Evolutionary conservation across 345 rosid genomes (phyloP).

Genomic region (Populus deltoides): DNA sequence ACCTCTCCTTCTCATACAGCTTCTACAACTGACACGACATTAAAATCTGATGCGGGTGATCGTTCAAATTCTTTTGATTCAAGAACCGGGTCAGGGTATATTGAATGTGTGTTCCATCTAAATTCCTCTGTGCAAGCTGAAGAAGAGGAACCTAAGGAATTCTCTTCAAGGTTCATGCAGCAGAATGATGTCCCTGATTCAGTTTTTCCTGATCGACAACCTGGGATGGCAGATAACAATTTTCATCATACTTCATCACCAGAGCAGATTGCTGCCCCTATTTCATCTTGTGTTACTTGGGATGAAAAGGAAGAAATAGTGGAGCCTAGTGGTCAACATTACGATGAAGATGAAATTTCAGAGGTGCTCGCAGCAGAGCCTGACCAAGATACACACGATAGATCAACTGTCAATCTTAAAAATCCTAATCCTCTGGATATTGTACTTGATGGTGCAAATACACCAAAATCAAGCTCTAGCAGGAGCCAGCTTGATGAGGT

Average conservation of each 20-base stretch:
- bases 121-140: slow-evolving; percentile 46
- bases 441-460: slow-evolving; percentile 27
- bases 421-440: slow-evolving; percentile 28
- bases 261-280: slow-evolving; percentile 34
- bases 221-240: slow-evolving; percentile 29
- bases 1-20: slow-evolving; percentile 37
- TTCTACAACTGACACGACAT: slow-evolving; percentile 43
- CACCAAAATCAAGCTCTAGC: slow-evolving; percentile 28
- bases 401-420: slow-evolving; percentile 16
- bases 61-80: slow-evolving; percentile 56
- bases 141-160: slow-evolving; percentile 43
- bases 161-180: slow-evolving; percentile 40
- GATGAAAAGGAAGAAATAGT: slow-evolving; percentile 80
- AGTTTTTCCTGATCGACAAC: slow-evolving; percentile 37
- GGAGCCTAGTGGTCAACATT: slow-evolving; percentile 36
- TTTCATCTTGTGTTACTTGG: slow-evolving; percentile 60
- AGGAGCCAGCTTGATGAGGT: slow-evolving; percentile 40
- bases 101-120: slow-evolving; percentile 43
- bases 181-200: slow-evolving; percentile 43
- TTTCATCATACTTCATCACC: slow-evolving; percentile 36
- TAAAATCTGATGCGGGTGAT: slow-evolving; percentile 51
- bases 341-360: slow-evolving; percentile 34
- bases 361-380: slow-evolving; percentile 30
- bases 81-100: slow-evolving; percentile 58
- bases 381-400: slow-evolving; percentile 28